Evolutionary conservation across 140 eudicot species (phyloP), one percentile per base, ranked within the genome.

Genomic region (Senecio squalidus): DNA sequence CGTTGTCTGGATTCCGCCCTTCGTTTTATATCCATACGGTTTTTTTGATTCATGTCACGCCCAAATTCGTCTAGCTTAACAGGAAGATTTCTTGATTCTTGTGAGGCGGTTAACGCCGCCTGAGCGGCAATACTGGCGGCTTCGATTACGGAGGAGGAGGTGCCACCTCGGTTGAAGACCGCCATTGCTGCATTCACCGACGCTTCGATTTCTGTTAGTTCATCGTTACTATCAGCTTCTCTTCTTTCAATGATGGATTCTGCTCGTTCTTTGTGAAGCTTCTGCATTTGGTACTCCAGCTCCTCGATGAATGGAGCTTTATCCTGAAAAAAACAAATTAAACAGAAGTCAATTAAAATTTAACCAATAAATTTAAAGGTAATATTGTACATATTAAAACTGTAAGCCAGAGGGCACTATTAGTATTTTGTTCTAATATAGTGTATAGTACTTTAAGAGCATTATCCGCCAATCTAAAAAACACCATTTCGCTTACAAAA

Each of bases 281-380:
- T 74, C 61, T 92, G 95, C 88, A 87, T 87, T 73, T 82, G 98
- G 64, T 69, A 84, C 64, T 92, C 96, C 54, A 92, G 89, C 65
- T 92, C 98, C 76, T 92, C 98, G 3, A 92, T 79, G 62, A 71
- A 84, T 22, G 95, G 95, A 55, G 92, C 96, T 66, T 87, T 87
- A 70, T 86, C 73, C 98, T 92, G 82, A 53, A 72, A 26, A 31
- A 50, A 21, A 9, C 47, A 30, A 11, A 47, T 24, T 25, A 36
- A 6, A 9, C 25, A 9, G 16, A n/a, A n/a, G n/a, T n/a, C n/a
- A n/a, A n/a, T n/a, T n/a, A n/a, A n/a, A n/a, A n/a, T n/a, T n/a
- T n/a, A n/a, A n/a, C n/a, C n/a, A n/a, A n/a, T n/a, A n/a, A n/a
- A n/a, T n/a, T n/a, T n/a, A n/a, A n/a, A n/a, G n/a, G n/a, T n/a